Evolutionary conservation across 371 early-diverging fungal genomes (phyloP).

Genomic region (Syncephalis plumigaleata): DNA sequence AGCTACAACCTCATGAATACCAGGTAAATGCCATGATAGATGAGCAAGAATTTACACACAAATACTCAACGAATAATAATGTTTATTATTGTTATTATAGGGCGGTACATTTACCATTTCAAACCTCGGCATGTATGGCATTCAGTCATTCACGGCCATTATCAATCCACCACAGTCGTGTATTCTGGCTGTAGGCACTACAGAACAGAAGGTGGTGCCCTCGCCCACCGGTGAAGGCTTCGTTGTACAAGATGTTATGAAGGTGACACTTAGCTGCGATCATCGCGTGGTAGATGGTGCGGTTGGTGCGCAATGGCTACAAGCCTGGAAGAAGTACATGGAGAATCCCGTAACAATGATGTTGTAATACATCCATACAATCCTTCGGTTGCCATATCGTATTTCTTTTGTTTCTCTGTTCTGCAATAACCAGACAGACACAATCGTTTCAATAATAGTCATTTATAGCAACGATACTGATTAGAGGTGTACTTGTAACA

Average conservation of each 20-base stretch:
- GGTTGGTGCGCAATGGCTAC: slow-evolving; percentile 83
- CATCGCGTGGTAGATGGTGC: slow-evolving; percentile 97
- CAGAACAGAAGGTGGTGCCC: slow-evolving; percentile 65
- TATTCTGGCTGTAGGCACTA: slow-evolving; percentile 85
- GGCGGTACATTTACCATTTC: slow-evolving; percentile 95
- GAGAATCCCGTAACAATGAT: slow-evolving; percentile 93
- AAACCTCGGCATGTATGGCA: slow-evolving; percentile 95
- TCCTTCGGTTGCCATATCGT: too few species aligned
- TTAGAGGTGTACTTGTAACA: too few species aligned
- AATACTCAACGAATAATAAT: not conserved
- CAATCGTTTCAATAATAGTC: too few species aligned
- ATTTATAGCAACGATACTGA: too few species aligned
- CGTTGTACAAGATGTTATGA: slow-evolving; percentile 23
- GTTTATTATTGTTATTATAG: slow-evolving; percentile 6
- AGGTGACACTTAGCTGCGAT: slow-evolving; percentile 83
- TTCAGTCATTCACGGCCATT: slow-evolving; percentile 90
- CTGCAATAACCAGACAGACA: too few species aligned
- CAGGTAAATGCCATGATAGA: too few species aligned
- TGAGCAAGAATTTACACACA: not conserved
- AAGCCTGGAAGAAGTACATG: slow-evolving; percentile 79
- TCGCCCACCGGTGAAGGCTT: slow-evolving; percentile 26
- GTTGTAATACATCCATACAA: slow-evolving; percentile 35
- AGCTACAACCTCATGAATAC: slow-evolving; percentile 89
- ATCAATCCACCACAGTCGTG: slow-evolving; percentile 94
- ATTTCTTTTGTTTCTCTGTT: too few species aligned